phyloP scores from a whole-genome alignment of 176 grass and related monocot genomes.

The Carex parvula region DNA sequence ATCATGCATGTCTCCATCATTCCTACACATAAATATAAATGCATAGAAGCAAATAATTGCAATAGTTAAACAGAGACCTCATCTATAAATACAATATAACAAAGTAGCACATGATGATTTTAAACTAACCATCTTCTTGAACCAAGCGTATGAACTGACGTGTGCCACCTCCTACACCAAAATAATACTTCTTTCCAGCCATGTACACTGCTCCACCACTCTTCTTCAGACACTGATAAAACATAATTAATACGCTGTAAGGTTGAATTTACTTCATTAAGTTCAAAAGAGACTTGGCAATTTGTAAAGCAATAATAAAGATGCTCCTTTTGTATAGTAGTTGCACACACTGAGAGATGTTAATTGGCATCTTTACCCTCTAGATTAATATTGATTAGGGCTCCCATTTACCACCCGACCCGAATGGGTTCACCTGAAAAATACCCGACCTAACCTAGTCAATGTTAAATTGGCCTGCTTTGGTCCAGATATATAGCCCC shows the following conservation, averaged over 20 bases:
- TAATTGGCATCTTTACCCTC: not conserved
- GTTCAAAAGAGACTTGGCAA: not conserved
- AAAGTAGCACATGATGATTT: not conserved
- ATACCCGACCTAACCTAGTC: not conserved
- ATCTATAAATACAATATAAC: slow-evolving; percentile 17
- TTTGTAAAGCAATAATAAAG: not conserved
- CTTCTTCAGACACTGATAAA: slow-evolving; percentile 47
- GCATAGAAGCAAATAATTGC: slow-evolving; percentile 13
- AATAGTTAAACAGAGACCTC: slow-evolving; percentile 1
- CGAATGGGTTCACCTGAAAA: not conserved
- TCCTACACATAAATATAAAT: slow-evolving; percentile 38
- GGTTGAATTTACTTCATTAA: not conserved
- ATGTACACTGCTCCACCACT: slow-evolving; percentile 63
- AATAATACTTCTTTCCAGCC: slow-evolving; percentile 96
- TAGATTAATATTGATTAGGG: not conserved
- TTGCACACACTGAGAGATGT: not conserved
- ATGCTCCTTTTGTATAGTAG: not conserved
- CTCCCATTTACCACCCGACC: not conserved
- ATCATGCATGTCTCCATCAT: slow-evolving; percentile 54
- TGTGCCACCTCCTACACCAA: slow-evolving; percentile 95
- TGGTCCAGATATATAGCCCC: not conserved
- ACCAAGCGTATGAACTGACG: slow-evolving; percentile 82
- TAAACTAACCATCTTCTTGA: slow-evolving; percentile 75
- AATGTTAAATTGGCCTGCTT: not conserved
- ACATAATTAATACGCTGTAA: not conserved